Base-by-base conservation (phyloP, 352 stramenopile genomes). In the Heterotrichella gracilis region DNA sequence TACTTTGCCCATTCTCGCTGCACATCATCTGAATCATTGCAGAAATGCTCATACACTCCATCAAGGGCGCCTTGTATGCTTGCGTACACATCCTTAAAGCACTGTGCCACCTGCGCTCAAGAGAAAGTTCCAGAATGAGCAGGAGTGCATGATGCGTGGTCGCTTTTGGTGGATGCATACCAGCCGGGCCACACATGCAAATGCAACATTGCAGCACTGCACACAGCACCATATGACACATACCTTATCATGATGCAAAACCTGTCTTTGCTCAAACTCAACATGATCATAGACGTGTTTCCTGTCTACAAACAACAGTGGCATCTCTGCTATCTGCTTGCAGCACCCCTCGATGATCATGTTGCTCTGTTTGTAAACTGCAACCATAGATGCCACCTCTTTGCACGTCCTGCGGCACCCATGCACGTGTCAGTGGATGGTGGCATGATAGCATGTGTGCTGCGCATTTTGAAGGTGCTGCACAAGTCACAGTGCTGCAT, bases 251-350 rank as follows among this genome's bases (percentile, higher is more conserved):
- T 83, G 82, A 69, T 94, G 85, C n/a, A 80, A 76, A 2, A 83
- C 82, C 69, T 94, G 87, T 70, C 89, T 89, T 4, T 78, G 79
- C 70, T 89, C 85, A 64, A 94, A 94, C 19, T 90, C 83, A 2
- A 82, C 82, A 64, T 93, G 84, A 68, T 93, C 84, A 72, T 94
- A 93, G 2, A 92, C 82, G 0, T 81, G 85, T 64, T 92, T 94
- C 64, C 87, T 84, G 73, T 93, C 85, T 70, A 94, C 89, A 70
- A 82, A 85, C 39, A 93, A 85, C 70, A 93, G 83, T 76, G 89
- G 85, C 17, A 90, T 73, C 0, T 75, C 77, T 2, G 76, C 75
- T 24, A 94, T 85, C 77, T 86, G 84, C 68, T 89, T 88, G 75
- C 76, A 81, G 64, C 79, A 70, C 3, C 70, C 69, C 2, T 76